Evolutionary conservation across 192 early-diverging fungal species (phyloP), one percentile per base, ranked within the genome.

Genomic region (Geosiphon pyriformis): DNA sequence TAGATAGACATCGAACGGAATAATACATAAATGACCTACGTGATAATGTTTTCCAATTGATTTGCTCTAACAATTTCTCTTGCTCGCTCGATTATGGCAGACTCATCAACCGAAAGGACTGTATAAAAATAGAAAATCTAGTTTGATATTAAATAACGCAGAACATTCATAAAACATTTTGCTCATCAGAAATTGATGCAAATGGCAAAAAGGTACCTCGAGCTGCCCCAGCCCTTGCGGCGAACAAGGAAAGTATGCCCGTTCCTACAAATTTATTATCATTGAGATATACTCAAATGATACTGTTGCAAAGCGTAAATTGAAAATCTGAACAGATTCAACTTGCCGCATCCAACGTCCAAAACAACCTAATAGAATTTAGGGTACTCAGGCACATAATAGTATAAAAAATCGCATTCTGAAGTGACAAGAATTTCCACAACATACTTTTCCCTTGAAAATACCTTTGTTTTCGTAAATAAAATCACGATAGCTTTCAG

Each of bases 191-290:
- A 62, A 48, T 27, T 29, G 32, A 62, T 31, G 29, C 25, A 57
- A 53, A 17, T 47, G 51, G 18, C 0, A n/a, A 23, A 6, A 50
- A 20, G 26, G 15, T 12, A 52, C 33, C 48, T 53, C 61, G 64
- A 26, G 69, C 50, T 0, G 97, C 97, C 18, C 97, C 97, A 51
- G 95, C 92, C 76, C 92, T 94, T n/a, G 97, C 93, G 18, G 97
- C 97, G 82, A 99, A 99, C 95, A 99, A 97, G 72, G 90, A 93
- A 48, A 98, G 82, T 69, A 98, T 98, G 66, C 97, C 94, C 25
- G 97, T 99, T 12, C 60, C 60, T 62, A 29, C n/a, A 34, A 31
- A 48, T 42, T 42, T 42, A 42, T 42, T 10, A 42, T 10, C 6
- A 10, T 42, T 42, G 15, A 42, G 15, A 42, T 6, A 42, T 6